phyloP scores from a whole-genome alignment of 2,329 filamentous ascomycete species.

The Penicillium janthinellum region DNA sequence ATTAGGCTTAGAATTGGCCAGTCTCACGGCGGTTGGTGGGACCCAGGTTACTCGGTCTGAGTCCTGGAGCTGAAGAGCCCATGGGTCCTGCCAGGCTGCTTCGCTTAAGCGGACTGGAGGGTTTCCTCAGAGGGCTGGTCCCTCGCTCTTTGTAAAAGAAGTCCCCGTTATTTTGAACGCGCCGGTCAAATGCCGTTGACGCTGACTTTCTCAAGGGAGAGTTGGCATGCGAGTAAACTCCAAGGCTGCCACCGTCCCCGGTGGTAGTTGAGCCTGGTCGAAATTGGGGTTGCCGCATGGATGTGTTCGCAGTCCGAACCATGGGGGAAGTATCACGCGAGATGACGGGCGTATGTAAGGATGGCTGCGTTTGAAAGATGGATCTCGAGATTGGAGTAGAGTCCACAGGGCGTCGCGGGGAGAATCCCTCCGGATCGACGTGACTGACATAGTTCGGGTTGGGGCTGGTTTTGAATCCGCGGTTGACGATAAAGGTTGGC shows the following conservation, averaged over 20 bases:
- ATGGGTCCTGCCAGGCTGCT: constrained; percentile 43
- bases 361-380: constrained; percentile 30
- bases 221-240: constrained; percentile 75
- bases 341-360: constrained; percentile 46
- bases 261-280: constrained; percentile 44
- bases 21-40: constrained; percentile 30
- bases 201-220: constrained; percentile 81
- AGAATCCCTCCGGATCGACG: constrained; percentile 65
- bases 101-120: constrained; percentile 47
- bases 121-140: constrained; percentile 41
- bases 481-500: constrained; percentile 66
- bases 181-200: constrained; percentile 56
- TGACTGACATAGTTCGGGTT: constrained; percentile 78
- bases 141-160: constrained; percentile 39
- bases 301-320: constrained; percentile 42
- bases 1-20: constrained; percentile 30
- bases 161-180: constrained; percentile 43
- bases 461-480: constrained; percentile 76
- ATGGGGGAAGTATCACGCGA: constrained; percentile 52
- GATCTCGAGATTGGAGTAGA: constrained; percentile 46
- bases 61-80: constrained; percentile 32
- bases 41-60: constrained; percentile 36
- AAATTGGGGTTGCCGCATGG: constrained; percentile 59
- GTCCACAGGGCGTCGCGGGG: constrained; percentile 43
- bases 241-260: constrained; percentile 74